phyloP scores from a whole-genome alignment of 164 flowering plant genomes.

The Vitis labrusca region DNA sequence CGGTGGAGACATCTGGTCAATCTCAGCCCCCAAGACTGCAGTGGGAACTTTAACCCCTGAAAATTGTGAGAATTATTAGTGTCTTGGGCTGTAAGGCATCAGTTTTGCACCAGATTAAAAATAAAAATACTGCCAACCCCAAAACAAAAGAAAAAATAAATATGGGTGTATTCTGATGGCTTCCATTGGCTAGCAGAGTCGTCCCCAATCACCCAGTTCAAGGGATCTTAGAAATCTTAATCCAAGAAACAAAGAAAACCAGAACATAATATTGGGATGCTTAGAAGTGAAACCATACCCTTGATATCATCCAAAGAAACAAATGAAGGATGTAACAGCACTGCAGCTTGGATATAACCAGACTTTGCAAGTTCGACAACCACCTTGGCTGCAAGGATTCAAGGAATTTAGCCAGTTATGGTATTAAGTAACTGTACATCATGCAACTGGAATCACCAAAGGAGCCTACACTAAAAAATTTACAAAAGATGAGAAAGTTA shows the following conservation, averaged over 20 bases:
- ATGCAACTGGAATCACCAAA: too few species aligned
- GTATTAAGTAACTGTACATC: neutral
- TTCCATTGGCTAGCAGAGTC: too few species aligned
- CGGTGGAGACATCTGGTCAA: slow-evolving; percentile 66
- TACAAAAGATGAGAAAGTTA: too few species aligned
- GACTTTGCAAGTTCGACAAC: slow-evolving; percentile 56
- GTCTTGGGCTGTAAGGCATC: neutral
- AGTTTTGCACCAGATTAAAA: neutral
- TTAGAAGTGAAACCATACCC: slow-evolving; percentile 29
- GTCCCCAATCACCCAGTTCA: neutral
- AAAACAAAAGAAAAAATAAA: too few species aligned
- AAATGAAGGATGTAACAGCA: slow-evolving; percentile 65
- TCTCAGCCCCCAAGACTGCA: slow-evolving; percentile 75
- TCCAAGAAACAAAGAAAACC: neutral
- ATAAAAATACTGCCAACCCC: too few species aligned
- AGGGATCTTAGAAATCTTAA: neutral
- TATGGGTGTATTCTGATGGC: too few species aligned
- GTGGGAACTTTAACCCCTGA: slow-evolving; percentile 67
- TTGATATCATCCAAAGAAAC: slow-evolving; percentile 66
- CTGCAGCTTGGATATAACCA: slow-evolving; percentile 58
- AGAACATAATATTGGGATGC: neutral
- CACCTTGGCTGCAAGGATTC: slow-evolving; percentile 52
- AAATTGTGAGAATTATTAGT: neutral
- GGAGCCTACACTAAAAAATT: too few species aligned
- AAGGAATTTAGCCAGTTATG: slow-evolving; percentile 4